These are phyloP conservation scores for Chrysosporium keratinophilum DNA, from an alignment of 2,329 filamentous ascomycete species.

Conservation along the genomic window DNA sequence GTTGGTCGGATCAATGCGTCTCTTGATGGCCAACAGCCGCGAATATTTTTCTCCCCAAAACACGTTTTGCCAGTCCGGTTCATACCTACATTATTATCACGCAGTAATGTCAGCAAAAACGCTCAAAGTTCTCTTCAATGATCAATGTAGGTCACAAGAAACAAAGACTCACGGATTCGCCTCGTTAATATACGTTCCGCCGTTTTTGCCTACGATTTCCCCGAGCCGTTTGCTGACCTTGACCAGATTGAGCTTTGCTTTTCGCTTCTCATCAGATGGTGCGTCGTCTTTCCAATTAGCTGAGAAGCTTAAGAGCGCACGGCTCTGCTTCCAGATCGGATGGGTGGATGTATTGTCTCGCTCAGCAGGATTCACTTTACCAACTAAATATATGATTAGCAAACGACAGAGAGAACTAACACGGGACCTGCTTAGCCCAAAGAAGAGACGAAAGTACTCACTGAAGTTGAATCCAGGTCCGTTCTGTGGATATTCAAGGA, in stretches of 20 bases:
- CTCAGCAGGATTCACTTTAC: conserved; percentile 22
- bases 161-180: conserved; percentile 16
- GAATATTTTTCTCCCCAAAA: conserved; percentile 36
- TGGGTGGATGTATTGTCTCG: conserved; percentile 25
- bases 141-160: background rate
- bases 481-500: conserved; percentile 20
- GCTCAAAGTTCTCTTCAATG: background rate
- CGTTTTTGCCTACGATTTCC: conserved; percentile 22
- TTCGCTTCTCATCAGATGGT: conserved; percentile 19
- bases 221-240: conserved; percentile 22
- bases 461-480: conserved; percentile 24
- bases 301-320: conserved; percentile 21
- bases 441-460: conserved; percentile 13
- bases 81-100: conserved; percentile 17
- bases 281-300: conserved; percentile 24
- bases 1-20: conserved; percentile 38
- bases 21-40: conserved; percentile 38
- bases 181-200: conserved; percentile 23
- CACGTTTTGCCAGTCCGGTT: conserved; percentile 24
- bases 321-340: conserved; percentile 21
- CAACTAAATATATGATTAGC: conserved; percentile 18
- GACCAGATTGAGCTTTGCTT: conserved; percentile 19
- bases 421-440: background rate
- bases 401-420: background rate
- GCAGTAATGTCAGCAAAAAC: background rate